Base-by-base conservation (phyloP, 352 stramenopile species). In the Globisporangium cylindrosporum region DNA sequence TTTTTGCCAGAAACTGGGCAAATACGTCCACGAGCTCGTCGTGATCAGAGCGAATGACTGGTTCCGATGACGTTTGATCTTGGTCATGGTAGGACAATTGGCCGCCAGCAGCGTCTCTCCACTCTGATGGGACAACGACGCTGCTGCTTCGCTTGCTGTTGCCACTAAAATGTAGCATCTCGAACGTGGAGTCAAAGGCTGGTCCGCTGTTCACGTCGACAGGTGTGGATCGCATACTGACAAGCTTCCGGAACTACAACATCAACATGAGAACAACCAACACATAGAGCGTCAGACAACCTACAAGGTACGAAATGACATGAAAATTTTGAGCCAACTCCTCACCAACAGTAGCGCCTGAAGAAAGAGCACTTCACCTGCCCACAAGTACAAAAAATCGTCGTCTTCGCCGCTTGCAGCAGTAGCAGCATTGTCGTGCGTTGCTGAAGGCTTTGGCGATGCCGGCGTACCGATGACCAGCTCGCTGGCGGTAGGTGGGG, bases 311-410 rank as follows among this genome's bases (percentile, higher is more conserved):
- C 20, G 56, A 6, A 15, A 62, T 7, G 18, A 25, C 55, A 25
- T 10, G 43, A 6, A 10, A 12, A 24, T 49, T 8, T 8, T 54
- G 2, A 6, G 1, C 22, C 25, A 38, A 64, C 27, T 32, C 27
- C 79, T 27, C 67, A 88, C 81, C 78, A 80, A 60, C 24, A 88
- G 53, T 18, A 81, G 62, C 0, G 78, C 74, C 63, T 91, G 73
- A 34, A 92, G 59, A 54, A 92, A 86, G 57, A 82, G 84, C 0
- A 91, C 48, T 58, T 93, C 86, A 18, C 79, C 86, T 56, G 74
- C 82, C 86, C 86, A 92, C 0, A 75, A 69, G 66, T 78, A 89
- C 48, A 90, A 53, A 24, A 81, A 83, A 1, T 82, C 57, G 18
- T 93, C 82, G 41, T 93, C 77, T 15, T 54, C 65, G 10, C 61